A percentile compares a stretch with the other conserved stretches of the same genome.
phyloP scores from a whole-genome alignment of 2,329 filamentous ascomycete species.

The Diaporthe humulicola region DNA sequence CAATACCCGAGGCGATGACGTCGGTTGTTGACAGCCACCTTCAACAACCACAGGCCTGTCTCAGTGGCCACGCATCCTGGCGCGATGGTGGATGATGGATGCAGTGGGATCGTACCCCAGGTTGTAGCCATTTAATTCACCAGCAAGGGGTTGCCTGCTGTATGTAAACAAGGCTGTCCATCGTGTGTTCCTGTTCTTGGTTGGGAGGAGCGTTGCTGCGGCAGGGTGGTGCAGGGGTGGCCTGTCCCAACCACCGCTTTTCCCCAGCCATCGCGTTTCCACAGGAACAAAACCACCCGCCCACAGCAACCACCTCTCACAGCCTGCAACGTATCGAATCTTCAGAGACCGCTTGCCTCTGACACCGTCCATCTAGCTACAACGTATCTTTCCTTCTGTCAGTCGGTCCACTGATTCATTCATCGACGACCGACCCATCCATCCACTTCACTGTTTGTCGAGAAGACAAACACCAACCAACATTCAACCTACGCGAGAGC shows the following conservation, averaged over 20 bases:
- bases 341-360: neutral
- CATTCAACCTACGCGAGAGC: neutral
- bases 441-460: neutral
- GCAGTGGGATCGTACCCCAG: neutral
- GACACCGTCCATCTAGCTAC: neutral
- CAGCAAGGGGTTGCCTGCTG: neutral
- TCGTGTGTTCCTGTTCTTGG: neutral
- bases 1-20: slow-evolving; percentile 31
- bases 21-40: slow-evolving; percentile 16
- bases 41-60: neutral
- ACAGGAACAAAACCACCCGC: slow-evolving; percentile 37
- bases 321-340: slow-evolving; percentile 6
- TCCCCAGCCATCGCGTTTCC: slow-evolving; percentile 41
- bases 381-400: slow-evolving; percentile 1
- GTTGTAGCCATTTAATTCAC: neutral
- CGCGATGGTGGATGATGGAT: neutral
- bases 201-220: slow-evolving; percentile 27
- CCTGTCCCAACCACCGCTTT: slow-evolving; percentile 39
- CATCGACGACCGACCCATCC: neutral
- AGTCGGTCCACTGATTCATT: neutral
- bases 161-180: slow-evolving; percentile 5
- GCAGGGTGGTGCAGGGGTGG: slow-evolving; percentile 22
- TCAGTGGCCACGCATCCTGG: neutral
- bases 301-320: slow-evolving; percentile 32
- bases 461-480: neutral